Percentiles rank a stretch among this genome's conserved stretches.
Evolutionary conservation across 1,284 basidiomycete species (phyloP).

Genomic region (Chiua sp.): DNA sequence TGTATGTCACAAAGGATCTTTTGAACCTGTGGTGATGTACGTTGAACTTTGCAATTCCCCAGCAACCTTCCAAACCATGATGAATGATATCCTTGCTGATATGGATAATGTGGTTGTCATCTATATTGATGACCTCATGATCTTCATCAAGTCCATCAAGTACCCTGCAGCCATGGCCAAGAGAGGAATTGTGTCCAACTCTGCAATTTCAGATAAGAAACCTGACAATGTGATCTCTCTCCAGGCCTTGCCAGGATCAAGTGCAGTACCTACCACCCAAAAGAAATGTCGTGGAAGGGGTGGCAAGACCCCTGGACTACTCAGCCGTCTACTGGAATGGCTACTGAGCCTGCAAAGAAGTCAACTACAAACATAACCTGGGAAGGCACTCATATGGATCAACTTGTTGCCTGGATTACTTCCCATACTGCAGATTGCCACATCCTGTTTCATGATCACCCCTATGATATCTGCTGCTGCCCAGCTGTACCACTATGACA

Average conservation of each 20-base stretch:
- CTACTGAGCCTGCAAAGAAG: background rate
- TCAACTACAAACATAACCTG: too few species aligned
- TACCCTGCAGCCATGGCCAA: too few species aligned
- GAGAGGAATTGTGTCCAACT: too few species aligned
- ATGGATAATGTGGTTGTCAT: too few species aligned
- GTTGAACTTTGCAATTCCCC: conserved; percentile 37
- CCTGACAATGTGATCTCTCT: too few species aligned
- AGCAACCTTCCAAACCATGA: background rate
- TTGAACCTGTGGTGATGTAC: conserved; percentile 41
- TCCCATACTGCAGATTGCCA: background rate
- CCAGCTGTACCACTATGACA: background rate
- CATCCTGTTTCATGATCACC: background rate
- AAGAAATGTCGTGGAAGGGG: background rate
- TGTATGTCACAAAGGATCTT: conserved; percentile 23
- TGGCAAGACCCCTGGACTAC: background rate
- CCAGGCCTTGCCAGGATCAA: too few species aligned
- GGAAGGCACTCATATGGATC: background rate
- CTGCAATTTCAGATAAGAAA: too few species aligned
- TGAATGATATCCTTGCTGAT: too few species aligned
- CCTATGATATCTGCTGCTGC: background rate
- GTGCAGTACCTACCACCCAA: background rate
- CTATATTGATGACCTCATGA: too few species aligned
- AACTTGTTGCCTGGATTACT: background rate
- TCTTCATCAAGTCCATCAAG: too few species aligned
- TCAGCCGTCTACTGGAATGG: too few species aligned